phyloP scores from a whole-genome alignment of 768 basidiomycete species.

The Termitomyces sp. region DNA sequence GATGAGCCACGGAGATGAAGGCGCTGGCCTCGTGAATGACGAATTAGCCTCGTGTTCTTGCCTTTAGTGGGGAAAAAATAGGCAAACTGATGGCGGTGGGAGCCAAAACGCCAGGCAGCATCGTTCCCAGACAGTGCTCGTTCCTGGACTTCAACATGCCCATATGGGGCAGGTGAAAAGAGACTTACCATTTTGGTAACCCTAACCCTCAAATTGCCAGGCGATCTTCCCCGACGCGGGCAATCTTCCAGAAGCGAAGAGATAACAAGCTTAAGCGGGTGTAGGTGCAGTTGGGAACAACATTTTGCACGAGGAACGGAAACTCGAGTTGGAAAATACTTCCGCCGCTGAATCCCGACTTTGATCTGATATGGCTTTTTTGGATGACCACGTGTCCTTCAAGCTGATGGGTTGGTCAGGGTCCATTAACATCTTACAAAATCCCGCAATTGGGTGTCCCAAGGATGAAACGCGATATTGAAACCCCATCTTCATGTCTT shows the following conservation, averaged over 20 bases:
- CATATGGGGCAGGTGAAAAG: slow-evolving; percentile 11
- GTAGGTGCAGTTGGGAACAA: not conserved
- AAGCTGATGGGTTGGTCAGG: not conserved
- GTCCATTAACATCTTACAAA: not conserved
- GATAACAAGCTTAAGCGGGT: not conserved
- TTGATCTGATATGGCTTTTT: slow-evolving; percentile 5
- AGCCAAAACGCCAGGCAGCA: slow-evolving; percentile 11
- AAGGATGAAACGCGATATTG: not conserved
- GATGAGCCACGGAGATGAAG: slow-evolving; percentile 19
- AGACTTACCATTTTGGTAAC: slow-evolving; percentile 12
- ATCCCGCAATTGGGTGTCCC: not conserved
- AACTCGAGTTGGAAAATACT: slow-evolving; percentile 1
- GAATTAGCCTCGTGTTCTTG: slow-evolving; percentile 44
- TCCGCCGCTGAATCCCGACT: not conserved
- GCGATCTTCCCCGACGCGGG: not conserved
- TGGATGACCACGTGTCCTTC: not conserved
- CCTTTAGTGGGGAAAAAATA: slow-evolving; percentile 30
- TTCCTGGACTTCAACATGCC: slow-evolving; percentile 23
- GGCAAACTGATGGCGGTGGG: slow-evolving; percentile 17
- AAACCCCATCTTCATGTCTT: not conserved
- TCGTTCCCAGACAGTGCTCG: slow-evolving; percentile 8
- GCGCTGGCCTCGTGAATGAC: slow-evolving; percentile 43
- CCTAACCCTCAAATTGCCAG: slow-evolving; percentile 11
- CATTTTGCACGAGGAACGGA: not conserved
- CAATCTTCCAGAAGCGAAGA: not conserved